Conservation (phyloP, 768 basidiomycete species). For the Candolleomyces eurysporus region DNA sequence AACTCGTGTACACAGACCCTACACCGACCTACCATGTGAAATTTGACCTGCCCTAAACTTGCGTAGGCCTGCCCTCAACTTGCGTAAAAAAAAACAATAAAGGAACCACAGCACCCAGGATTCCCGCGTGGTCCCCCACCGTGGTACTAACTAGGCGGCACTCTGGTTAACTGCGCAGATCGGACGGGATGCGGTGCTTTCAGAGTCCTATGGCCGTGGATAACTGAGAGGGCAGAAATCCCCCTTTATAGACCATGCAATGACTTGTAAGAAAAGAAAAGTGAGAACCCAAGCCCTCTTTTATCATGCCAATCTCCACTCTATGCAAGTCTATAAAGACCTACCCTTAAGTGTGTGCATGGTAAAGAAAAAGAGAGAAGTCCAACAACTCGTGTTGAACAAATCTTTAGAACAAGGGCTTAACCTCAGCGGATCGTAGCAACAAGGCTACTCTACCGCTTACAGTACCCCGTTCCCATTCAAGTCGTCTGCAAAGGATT, state of each 20-base stretch:
- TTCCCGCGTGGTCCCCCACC: slow-evolving; percentile 13
- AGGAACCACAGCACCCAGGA: slow-evolving; percentile 11
- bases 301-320: too few relatives aligned
- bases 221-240: background rate
- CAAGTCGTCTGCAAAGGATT: slow-evolving; percentile 81
- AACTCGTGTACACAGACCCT: background rate
- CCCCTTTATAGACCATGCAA: background rate
- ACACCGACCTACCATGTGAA: too few relatives aligned
- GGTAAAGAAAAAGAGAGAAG: slow-evolving; percentile 36
- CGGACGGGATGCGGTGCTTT: slow-evolving; percentile 1
- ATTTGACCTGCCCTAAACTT: background rate
- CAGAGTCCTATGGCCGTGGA: background rate
- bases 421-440: slow-evolving; percentile 77
- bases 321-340: slow-evolving; percentile 15
- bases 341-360: slow-evolving; percentile 39
- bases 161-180: slow-evolving; percentile 10
- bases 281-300: slow-evolving; percentile 3
- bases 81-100: background rate
- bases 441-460: slow-evolving; percentile 78
- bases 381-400: slow-evolving; percentile 47
- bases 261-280: background rate
- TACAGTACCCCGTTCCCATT: slow-evolving; percentile 74
- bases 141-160: slow-evolving; percentile 13
- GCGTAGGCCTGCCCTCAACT: background rate
- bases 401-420: slow-evolving; percentile 69